Base-by-base conservation (phyloP, 495 filamentous ascomycete species). In the Chaetomium fimeti region DNA sequence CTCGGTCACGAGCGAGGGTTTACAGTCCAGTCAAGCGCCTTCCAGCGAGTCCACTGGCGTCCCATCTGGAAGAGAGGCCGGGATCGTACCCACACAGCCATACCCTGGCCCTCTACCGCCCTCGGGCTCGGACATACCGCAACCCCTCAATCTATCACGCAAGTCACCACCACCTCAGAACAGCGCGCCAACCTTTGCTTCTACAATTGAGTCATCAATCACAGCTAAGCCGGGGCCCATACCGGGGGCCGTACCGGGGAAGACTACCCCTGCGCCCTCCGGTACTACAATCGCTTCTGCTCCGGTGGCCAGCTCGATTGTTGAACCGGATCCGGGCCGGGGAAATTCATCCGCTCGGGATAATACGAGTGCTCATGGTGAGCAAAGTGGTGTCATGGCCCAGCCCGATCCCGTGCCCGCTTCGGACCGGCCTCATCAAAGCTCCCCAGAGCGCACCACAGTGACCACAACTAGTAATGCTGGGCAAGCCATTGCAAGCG, bases 91-190 rank as follows among this genome's bases (percentile, higher is more conserved):
- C 6, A 48, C 16, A 15, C 54, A 47, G 12, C 20, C 32, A 40
- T 68, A 64, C 56, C 20, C 65, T 5, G 61, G 49, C 22, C 62
- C 68, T 20, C 42, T 64, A 38, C 63, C 66, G 2, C 47, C 63
- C 18, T 57, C 56, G 27, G 66, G 61, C 25, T 43, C 51, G 11
- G 67, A 69, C 47, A 11, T 72, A 13, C 65, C 67, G 20, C 32
- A 42, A 38, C 72, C 72, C 15, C 27, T 71, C 43, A 74, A 64
- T 1, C 52, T 71, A 16, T 52, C 52, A 54, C 70, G 66, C 49
- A 70, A 64, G 20, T 28, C 63, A 12, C 43, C 63, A 32, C 28
- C 62, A 16, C 27, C 45, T 15, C 38, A 54, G 29, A 65, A 28
- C 61, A 53, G 22, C 18, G 5, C 48, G 11, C 59, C 59, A 36